Conservation (phyloP, 2,329 filamentous ascomycete species). For the Shiraia bambusicola region DNA sequence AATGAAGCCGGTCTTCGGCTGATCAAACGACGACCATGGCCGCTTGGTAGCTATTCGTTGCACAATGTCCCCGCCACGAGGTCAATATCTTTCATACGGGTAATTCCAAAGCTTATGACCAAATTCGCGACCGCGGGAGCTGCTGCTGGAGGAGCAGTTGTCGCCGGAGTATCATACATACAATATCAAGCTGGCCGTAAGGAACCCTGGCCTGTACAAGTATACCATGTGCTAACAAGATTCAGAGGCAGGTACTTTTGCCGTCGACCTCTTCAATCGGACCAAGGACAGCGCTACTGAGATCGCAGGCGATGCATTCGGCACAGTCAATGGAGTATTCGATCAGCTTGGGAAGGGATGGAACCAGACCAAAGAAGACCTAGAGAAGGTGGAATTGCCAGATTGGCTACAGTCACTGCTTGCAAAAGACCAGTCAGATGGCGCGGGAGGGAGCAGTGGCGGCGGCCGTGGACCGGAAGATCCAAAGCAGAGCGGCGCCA, state of each 20-base stretch:
- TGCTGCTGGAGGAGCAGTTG: constrained; percentile 83
- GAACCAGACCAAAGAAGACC: constrained; percentile 77
- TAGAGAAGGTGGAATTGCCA: constrained; percentile 69
- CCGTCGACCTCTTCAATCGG: constrained; percentile 71
- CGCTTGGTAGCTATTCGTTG: constrained; percentile 74
- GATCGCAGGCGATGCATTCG: constrained; percentile 70
- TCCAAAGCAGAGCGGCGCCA: constrained; percentile 57
- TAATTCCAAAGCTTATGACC: constrained; percentile 81
- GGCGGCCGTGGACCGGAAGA: constrained; percentile 47
- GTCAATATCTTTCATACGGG: constrained; percentile 66
- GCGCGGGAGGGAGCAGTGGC: constrained; percentile 41
- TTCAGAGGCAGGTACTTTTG: constrained; percentile 73
- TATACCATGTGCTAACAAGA: constrained; percentile 44
- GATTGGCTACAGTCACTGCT: constrained; percentile 79
- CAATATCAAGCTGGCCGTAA: constrained; percentile 92
- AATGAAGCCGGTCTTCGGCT: constrained; percentile 39
- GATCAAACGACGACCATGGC: constrained; percentile 64
- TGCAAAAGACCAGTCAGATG: constrained; percentile 41
- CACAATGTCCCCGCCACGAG: constrained; percentile 73
- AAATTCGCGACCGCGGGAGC: constrained; percentile 88
- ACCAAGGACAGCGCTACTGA: constrained; percentile 70
- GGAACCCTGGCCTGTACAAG: constrained; percentile 41
- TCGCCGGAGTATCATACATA: constrained; percentile 86
- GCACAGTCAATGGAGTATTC: constrained; percentile 71
- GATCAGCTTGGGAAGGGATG: constrained; percentile 79